Evolutionary conservation across 2,329 filamentous ascomycete species (phyloP).

Genomic region (Escovopsis sp.): DNA sequence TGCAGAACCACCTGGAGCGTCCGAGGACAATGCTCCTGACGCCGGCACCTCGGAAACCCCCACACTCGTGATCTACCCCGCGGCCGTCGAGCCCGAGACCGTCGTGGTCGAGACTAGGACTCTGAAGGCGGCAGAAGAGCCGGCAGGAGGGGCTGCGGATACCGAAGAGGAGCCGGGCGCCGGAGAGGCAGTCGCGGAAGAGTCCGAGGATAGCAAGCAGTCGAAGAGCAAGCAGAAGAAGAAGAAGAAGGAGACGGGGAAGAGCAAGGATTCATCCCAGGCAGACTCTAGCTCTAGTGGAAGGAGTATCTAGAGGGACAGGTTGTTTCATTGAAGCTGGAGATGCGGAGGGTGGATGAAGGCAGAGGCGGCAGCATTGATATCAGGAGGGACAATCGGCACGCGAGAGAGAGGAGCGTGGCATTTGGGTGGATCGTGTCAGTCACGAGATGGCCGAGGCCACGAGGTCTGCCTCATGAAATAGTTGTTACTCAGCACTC

Average conservation of each 20-base stretch:
- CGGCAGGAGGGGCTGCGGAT: slow-evolving; percentile 7
- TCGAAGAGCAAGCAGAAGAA: slow-evolving; percentile 5
- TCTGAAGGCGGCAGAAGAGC: neutral
- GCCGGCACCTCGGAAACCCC: neutral
- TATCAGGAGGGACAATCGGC: slow-evolving; percentile 19
- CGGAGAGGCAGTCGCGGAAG: slow-evolving; percentile 10
- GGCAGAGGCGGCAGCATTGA: neutral
- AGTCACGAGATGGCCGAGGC: no score
- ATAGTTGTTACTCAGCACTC: no score
- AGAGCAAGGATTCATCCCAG: slow-evolving; percentile 2
- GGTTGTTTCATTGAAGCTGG: no score
- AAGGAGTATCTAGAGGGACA: neutral
- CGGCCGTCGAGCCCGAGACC: neutral
- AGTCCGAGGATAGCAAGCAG: slow-evolving; percentile 1
- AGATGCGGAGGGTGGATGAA: neutral
- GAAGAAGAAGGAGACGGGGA: slow-evolving; percentile 11
- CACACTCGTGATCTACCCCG: neutral
- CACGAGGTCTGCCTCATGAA: no score
- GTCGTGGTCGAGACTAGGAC: slow-evolving; percentile 2
- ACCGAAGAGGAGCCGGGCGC: neutral
- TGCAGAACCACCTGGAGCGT: neutral
- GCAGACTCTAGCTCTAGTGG: slow-evolving; percentile 5
- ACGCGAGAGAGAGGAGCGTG: no score
- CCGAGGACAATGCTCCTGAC: slow-evolving; percentile 1
- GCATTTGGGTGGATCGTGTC: no score